Base-by-base conservation (phyloP, 257 asterid genomes). In the Lithospermum erythrorhizon region DNA sequence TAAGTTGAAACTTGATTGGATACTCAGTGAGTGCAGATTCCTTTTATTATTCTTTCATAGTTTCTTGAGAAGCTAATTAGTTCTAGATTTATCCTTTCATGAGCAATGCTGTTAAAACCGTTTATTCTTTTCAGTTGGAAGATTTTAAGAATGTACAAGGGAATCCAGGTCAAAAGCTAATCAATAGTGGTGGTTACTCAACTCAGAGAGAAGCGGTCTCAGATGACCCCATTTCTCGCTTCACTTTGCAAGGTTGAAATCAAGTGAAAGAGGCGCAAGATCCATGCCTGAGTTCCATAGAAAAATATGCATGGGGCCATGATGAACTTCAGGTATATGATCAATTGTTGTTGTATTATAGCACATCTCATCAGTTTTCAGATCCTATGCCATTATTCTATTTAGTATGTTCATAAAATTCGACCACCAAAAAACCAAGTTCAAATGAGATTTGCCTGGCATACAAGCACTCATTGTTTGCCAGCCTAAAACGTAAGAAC, bases 271-370 rank as follows among this genome's bases (percentile, higher is more conserved):
- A 87, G 69, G 97, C 99, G n/a, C 57, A 93, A 86, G 97, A 47
- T 78, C 70, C 99, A 93, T 63, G 99, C 97, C 24, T 93, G 99
- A 79, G 80, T 76, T 89, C 99, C 48, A 89, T 89, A 70, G 99
- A 86, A 78, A 93, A 80, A 71, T 86, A 89, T 80, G 97, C 96
- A 19, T 93, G 99, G 99, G 99, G 99, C 45, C 89, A 87, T 73
- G 97, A 93, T 76, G 99, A 89, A 74, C 95, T 89, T 68, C 97
- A 89, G 95, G 99, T 35, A 35, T 30, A 30, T 30, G n/a, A 6
- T 69, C 19, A 7, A 53, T 53, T n/a, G 3, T n/a, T 35, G 45
- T 35, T 35, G 45, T 10, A 35, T 35, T 27, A 7, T 27, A 27
- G 4, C 6, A 27, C 0, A n/a, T n/a, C n/a, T n/a, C n/a, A n/a